Percentiles rank a stretch among this genome's conserved stretches.
phyloP scores from a whole-genome alignment of 345 rosid species.

The Sonneratia alba region DNA sequence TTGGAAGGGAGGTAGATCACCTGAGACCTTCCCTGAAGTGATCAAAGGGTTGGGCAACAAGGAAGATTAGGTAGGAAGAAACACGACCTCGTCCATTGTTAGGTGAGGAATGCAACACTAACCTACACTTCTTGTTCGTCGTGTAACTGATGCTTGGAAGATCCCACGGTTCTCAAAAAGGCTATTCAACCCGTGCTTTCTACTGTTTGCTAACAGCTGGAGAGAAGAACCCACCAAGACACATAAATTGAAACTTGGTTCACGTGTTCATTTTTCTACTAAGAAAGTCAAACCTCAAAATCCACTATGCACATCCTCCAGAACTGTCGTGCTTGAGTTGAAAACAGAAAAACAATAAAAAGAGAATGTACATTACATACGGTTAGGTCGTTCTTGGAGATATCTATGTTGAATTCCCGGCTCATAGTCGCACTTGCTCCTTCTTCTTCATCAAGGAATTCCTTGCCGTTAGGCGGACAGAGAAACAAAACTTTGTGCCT shows the following conservation, averaged over 20 bases:
- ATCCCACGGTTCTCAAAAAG: slow-evolving; percentile 12
- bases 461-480: slow-evolving; percentile 4
- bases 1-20: too few species aligned
- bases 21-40: neutral
- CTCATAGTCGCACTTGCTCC: neutral
- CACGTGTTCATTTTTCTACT: too few species aligned
- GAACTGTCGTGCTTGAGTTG: too few species aligned
- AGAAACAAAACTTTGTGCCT: neutral
- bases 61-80: neutral
- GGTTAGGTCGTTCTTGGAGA: neutral
- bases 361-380: too few species aligned
- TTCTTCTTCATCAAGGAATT: slow-evolving; percentile 3
- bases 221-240: too few species aligned
- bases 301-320: too few species aligned
- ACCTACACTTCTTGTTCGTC: neutral
- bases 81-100: neutral
- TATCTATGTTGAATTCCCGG: neutral
- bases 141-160: neutral
- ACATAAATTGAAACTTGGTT: too few species aligned
- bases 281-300: too few species aligned
- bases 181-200: neutral
- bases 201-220: too few species aligned
- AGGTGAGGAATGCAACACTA: neutral
- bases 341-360: too few species aligned
- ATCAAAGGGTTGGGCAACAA: neutral